Base-by-base conservation (phyloP, 352 stramenopile genomes). In the Aphanomyces invadans region DNA sequence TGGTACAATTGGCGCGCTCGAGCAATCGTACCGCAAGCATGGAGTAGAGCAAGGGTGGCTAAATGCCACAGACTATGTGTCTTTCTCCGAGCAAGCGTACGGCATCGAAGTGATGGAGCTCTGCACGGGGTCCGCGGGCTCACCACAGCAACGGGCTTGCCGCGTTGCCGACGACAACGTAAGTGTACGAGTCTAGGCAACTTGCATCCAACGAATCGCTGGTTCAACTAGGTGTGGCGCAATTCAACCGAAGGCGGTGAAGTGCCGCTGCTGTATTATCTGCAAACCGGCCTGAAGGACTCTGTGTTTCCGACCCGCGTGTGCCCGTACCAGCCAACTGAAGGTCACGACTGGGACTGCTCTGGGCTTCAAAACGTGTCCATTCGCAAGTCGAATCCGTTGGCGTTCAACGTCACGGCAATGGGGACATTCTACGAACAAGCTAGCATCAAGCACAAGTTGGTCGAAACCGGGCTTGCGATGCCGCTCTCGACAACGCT, bases 201-300 rank as follows among this genome's bases (percentile, higher is more conserved):
- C n/a, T n/a, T n/a, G n/a, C n/a, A n/a, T n/a, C n/a, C 17, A 53
- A 23, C 21, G 45, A 7, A 53, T 21, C 45, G 26, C 17, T 7
- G 15, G 1, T 21, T 21, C 19, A n/a, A 26, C 45, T 4, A 64
- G 55, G 38, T 64, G n/a, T 64, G 55, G 55, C 55, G 55, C 32
- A 84, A 88, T 76, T 77, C 79, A 33, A 88, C 79, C 17, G 77
- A 86, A 42, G 79, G 76, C 38, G 77, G 79, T 11, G 79, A 86
- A 48, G 76, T 69, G 2, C 68, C 72, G 19, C 39, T 76, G 66
- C 74, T 88, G 5, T 80, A 78, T 70, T 88, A 85, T 66, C 69
- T 88, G 25, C 66, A 80, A 25, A 83, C 83, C 63, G 73, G 76
- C 0, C 55, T 88, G 7, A n/a, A 33, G 32, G 32, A 49, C 55